A percentile compares a stretch with the other conserved stretches of the same genome.
phyloP scores from a whole-genome alignment of 768 basidiomycete species.

The Tylopilus sp. region DNA sequence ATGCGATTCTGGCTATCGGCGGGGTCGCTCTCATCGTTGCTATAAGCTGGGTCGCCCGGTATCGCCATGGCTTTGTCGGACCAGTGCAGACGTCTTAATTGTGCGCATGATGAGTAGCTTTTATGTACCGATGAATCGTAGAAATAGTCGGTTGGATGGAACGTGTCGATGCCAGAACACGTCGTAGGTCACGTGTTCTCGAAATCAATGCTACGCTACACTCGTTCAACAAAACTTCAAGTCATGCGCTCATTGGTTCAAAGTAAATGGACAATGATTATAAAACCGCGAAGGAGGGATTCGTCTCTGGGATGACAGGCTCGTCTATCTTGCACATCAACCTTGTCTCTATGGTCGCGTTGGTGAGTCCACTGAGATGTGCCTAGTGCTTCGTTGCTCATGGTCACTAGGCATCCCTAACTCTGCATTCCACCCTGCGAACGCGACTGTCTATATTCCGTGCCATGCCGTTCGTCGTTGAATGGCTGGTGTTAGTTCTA shows the following conservation, averaged over 20 bases:
- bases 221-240: too few species aligned
- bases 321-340: conserved; percentile 69
- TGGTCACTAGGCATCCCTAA: conserved; percentile 58
- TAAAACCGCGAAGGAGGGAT: conserved; percentile 78
- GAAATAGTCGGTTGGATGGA: too few species aligned
- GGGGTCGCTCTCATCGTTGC: conserved; percentile 43
- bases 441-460: conserved; percentile 44
- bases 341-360: conserved; percentile 55
- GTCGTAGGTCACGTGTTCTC: conserved; percentile 15
- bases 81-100: conserved; percentile 37
- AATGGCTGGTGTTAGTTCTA: conserved; percentile 64
- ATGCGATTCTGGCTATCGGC: conserved; percentile 51
- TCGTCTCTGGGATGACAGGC: conserved; percentile 72
- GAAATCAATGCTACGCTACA: not conserved
- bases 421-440: conserved; percentile 58
- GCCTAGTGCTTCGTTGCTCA: conserved; percentile 16
- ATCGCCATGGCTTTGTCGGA: conserved; percentile 41
- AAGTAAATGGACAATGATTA: conserved; percentile 39
- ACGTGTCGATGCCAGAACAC: not conserved
- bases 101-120: not conserved
- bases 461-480: conserved; percentile 38
- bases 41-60: conserved; percentile 47
- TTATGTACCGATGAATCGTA: not conserved
- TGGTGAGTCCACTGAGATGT: conserved; percentile 44
- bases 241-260: not conserved